These are phyloP conservation scores for Pseudocercospora cruenta DNA, from an alignment of 2,329 filamentous ascomycete species.

Conservation along the genomic window DNA sequence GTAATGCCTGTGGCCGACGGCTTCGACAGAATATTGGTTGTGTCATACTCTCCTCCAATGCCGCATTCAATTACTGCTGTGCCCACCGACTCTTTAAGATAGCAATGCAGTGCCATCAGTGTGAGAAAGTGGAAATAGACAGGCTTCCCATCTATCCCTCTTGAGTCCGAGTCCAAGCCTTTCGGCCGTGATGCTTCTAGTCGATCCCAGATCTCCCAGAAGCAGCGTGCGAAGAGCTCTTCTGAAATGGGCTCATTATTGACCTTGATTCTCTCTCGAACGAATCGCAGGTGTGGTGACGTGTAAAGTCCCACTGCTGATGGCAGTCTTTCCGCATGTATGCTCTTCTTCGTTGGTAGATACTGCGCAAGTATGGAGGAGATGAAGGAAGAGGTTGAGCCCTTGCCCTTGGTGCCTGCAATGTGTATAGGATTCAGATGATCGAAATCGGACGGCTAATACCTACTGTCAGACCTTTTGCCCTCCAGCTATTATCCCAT, in stretches of 20 bases:
- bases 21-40: slow-evolving; percentile 78
- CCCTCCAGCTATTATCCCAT: slow-evolving; percentile 17
- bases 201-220: slow-evolving; percentile 82
- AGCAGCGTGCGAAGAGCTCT: slow-evolving; percentile 72
- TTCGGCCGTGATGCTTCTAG: slow-evolving; percentile 58
- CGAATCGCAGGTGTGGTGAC: slow-evolving; percentile 81
- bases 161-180: slow-evolving; percentile 54
- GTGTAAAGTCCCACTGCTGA: slow-evolving; percentile 73
- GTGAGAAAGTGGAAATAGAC: slow-evolving; percentile 93
- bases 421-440: slow-evolving; percentile 73
- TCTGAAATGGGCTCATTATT: slow-evolving; percentile 71
- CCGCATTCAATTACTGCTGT: slow-evolving; percentile 88
- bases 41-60: slow-evolving; percentile 91
- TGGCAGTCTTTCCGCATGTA: slow-evolving; percentile 35
- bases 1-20: slow-evolving; percentile 75
- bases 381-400: slow-evolving; percentile 82
- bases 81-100: slow-evolving; percentile 73
- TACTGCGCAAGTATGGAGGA: slow-evolving; percentile 76
- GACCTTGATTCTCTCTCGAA: slow-evolving; percentile 82
- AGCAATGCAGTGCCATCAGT: slow-evolving; percentile 83
- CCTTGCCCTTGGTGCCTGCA: slow-evolving; percentile 93
- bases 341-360: slow-evolving; percentile 44
- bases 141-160: slow-evolving; percentile 67
- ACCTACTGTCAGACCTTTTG: slow-evolving; percentile 15
- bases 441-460: slow-evolving; percentile 65